phyloP scores from a whole-genome alignment of 805 yeast species.

The Metschnikowia amazonensis region DNA sequence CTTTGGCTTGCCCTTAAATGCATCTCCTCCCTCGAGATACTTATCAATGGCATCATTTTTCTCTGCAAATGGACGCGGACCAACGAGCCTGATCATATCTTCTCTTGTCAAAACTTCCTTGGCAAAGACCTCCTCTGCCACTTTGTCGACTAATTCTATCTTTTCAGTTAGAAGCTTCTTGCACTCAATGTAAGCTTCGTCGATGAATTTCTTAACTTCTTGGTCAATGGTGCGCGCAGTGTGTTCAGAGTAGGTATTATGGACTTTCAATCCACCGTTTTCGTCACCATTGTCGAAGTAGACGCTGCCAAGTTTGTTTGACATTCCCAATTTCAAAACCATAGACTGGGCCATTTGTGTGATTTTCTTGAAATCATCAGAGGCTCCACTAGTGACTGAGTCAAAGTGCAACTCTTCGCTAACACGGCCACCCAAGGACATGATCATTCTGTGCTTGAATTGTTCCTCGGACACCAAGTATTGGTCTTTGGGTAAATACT shows the following conservation, averaged over 20 bases:
- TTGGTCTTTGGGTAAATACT: constrained; percentile 90
- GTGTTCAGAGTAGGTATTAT: constrained; percentile 86
- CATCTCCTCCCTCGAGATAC: constrained; percentile 56
- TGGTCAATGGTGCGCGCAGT: constrained; percentile 78
- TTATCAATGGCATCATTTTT: constrained; percentile 87
- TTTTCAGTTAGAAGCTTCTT: constrained; percentile 58
- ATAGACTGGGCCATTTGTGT: constrained; percentile 89
- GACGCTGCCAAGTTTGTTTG: constrained; percentile 78
- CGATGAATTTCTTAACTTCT: constrained; percentile 77
- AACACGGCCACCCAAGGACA: constrained; percentile 97
- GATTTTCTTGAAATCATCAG: constrained; percentile 94
- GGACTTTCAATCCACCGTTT: constrained; percentile 44
- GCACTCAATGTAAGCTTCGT: constrained; percentile 72
- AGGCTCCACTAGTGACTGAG: constrained; percentile 93
- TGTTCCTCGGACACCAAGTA: constrained; percentile 75
- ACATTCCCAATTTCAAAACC: constrained; percentile 94
- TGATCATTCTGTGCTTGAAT: constrained; percentile 84
- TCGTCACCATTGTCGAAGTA: constrained; percentile 67
- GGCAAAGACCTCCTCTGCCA: constrained; percentile 66
- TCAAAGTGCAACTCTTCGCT: constrained; percentile 90
- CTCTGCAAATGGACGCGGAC: constrained; percentile 75
- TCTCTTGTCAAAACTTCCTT: constrained; percentile 81
- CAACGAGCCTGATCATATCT: constrained; percentile 73
- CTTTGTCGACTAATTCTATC: constrained; percentile 56
- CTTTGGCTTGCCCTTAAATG: constrained; percentile 34